Base-by-base conservation (phyloP, 345 rosid genomes). In the Salix caprea region DNA sequence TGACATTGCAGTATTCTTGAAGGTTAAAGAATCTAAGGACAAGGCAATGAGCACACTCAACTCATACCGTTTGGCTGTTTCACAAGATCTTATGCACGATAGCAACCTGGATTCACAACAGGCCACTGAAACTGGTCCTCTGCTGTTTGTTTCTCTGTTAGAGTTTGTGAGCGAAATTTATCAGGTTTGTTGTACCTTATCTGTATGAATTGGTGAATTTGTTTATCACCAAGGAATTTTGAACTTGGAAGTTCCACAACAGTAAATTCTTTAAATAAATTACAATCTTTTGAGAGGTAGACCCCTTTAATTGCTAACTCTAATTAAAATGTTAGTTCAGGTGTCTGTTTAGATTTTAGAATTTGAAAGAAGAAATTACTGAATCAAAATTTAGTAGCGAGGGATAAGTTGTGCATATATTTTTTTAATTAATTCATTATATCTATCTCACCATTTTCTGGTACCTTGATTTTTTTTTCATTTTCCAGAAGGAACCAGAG, bases 11-110 rank as follows among this genome's bases (percentile, higher is more conserved):
- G 18, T 60, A 30, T 77, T 9, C 62, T 67, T 79, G 30, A 72
- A 95, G 99, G 96, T 95, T 37, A 95, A 93, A 83, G 94, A 90
- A 82, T 87, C 98, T 32, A 93, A 95, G 82, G 99, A 95, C 79
- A 89, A 89, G 91, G 92, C 97, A 67, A 90, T 91, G 97, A 80
- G 82, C 77, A 76, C 81, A 72, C 92, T 90, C 71, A 91, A 86
- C 79, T 83, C 97, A 19, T 90, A 89, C 82, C 88, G 93, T 56
- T 58, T 80, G 50, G 73, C 82, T 76, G 89, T 84, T 40, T 72
- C 87, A 44, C 91, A 76, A 77, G 95, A 90, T 83, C 65, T 80
- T 72, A 52, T 74, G 69, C 88, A 77, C 34, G 90, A 87, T 72
- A 77, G 91, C 79, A 86, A 81, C 77, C 76, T 82, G 87, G 87